These are phyloP conservation scores for Phoma herbarum DNA, from an alignment of 2,329 filamentous ascomycete species.

Conservation along the genomic window DNA sequence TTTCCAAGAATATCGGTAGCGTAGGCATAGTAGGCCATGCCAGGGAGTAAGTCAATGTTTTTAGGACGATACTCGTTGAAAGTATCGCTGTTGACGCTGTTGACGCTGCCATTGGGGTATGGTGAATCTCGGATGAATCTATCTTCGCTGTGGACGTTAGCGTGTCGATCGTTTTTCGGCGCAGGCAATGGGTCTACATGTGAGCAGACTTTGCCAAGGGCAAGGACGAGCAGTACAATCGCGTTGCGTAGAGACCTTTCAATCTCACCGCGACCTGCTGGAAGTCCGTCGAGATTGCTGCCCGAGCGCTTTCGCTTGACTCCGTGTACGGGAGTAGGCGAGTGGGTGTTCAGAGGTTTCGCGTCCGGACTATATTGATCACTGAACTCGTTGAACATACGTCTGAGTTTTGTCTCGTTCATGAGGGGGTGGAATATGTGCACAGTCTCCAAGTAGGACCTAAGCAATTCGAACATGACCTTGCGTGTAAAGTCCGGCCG, in stretches of 20 bases:
- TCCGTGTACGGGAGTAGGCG: conserved; percentile 29
- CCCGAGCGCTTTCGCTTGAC: conserved; percentile 49
- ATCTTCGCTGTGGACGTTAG: too few species aligned
- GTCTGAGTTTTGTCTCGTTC: conserved; percentile 61
- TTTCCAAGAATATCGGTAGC: conserved; percentile 87
- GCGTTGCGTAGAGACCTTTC: conserved; percentile 66
- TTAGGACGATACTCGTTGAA: conserved; percentile 48
- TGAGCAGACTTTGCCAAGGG: conserved; percentile 83
- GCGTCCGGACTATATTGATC: conserved; percentile 46
- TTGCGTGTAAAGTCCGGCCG: conserved; percentile 62
- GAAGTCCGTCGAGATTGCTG: conserved; percentile 38
- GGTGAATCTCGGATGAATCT: conserved; percentile 25
- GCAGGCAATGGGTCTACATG: conserved; percentile 62
- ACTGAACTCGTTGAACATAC: conserved; percentile 61
- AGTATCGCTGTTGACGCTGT: conserved; percentile 34
- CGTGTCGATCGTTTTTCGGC: conserved; percentile 60
- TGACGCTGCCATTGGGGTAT: conserved; percentile 42
- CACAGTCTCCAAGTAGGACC: conserved; percentile 67
- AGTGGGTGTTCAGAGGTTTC: conserved; percentile 35
- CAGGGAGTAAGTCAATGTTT: conserved; percentile 87
- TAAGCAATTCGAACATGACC: conserved; percentile 60
- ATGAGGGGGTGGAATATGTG: conserved; percentile 72
- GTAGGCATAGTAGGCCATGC: conserved; percentile 86
- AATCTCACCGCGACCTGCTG: conserved; percentile 32
- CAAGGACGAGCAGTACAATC: conserved; percentile 81